Evolutionary conservation across 768 basidiomycete species (phyloP).

Genomic region (Mycena sanguinolenta): DNA sequence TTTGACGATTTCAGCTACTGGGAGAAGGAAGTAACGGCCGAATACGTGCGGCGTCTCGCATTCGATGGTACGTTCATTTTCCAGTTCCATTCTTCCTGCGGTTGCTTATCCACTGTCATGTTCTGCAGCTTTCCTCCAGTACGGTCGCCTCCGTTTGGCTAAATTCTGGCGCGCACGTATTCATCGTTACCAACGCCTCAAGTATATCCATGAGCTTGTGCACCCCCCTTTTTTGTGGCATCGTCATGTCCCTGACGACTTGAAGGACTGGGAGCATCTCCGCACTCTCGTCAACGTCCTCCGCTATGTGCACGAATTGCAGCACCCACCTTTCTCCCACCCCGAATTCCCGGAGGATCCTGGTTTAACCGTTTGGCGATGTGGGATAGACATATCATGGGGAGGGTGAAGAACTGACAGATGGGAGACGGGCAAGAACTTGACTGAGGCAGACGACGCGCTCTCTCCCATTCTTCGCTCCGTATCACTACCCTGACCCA

Average conservation of each 20-base stretch:
- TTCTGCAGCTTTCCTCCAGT: neutral
- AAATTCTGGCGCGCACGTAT: neutral
- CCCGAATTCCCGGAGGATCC: constrained; percentile 8
- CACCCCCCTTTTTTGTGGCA: neutral
- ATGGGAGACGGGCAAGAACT: too few species aligned
- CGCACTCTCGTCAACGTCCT: neutral
- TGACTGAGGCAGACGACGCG: too few species aligned
- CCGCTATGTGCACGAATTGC: neutral
- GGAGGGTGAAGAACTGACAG: neutral
- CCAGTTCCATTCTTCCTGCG: too few species aligned
- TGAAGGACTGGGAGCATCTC: too few species aligned
- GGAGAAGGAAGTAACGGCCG: too few species aligned
- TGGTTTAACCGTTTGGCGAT: too few species aligned
- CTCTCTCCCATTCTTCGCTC: too few species aligned
- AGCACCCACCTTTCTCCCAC: neutral
- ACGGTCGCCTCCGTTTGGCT: neutral
- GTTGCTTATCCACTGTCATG: too few species aligned
- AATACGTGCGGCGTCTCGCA: neutral
- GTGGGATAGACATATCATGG: too few species aligned
- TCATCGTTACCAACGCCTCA: neutral
- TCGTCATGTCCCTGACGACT: too few species aligned
- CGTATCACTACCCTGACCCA: too few species aligned
- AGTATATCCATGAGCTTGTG: neutral
- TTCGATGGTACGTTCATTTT: neutral
- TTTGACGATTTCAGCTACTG: too few species aligned